Conservation (phyloP, 108 stramenopile species). For the Ochromonas danica region DNA sequence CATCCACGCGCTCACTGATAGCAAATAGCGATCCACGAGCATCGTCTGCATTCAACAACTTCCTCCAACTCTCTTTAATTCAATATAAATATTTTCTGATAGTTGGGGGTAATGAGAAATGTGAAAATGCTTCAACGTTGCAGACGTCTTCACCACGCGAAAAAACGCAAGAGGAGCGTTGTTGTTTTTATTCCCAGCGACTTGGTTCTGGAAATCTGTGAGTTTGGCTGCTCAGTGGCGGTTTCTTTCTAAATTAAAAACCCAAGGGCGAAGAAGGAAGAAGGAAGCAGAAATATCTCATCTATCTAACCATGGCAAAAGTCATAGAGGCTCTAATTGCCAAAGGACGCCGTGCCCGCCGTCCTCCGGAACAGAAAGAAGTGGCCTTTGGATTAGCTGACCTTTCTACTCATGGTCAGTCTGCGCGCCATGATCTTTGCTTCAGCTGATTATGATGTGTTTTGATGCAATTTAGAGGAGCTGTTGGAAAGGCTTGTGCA, state of each 20-base stretch:
- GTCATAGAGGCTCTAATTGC: constrained; percentile 75
- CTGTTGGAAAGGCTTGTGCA: constrained; percentile 69
- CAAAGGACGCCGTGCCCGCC: constrained; percentile 69
- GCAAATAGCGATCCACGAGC: no score
- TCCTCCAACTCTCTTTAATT: no score
- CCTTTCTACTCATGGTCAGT: constrained; percentile 65
- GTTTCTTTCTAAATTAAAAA: constrained; percentile 18
- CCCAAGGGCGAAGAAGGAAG: constrained; percentile 13
- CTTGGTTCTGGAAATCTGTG: constrained; percentile 15
- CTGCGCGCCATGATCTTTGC: constrained; percentile 2
- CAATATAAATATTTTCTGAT: no score
- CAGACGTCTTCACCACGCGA: constrained; percentile 13
- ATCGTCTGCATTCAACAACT: no score
- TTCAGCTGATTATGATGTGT: constrained; percentile 5
- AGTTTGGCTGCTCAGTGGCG: constrained; percentile 13
- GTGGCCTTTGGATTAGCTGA: constrained; percentile 77
- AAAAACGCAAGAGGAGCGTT: constrained; percentile 15
- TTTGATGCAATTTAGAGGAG: constrained; percentile 40
- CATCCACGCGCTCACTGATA: no score
- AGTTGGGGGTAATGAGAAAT: no score
- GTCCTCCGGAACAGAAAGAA: constrained; percentile 71
- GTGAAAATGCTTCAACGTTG: constrained; percentile 15
- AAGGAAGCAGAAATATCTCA: neutral
- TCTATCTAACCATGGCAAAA: constrained; percentile 60
- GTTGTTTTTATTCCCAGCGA: constrained; percentile 15